These are phyloP conservation scores for Parascedosporium putredinis DNA, from an alignment of 2,329 filamentous ascomycete genomes.

Conservation along the genomic window DNA sequence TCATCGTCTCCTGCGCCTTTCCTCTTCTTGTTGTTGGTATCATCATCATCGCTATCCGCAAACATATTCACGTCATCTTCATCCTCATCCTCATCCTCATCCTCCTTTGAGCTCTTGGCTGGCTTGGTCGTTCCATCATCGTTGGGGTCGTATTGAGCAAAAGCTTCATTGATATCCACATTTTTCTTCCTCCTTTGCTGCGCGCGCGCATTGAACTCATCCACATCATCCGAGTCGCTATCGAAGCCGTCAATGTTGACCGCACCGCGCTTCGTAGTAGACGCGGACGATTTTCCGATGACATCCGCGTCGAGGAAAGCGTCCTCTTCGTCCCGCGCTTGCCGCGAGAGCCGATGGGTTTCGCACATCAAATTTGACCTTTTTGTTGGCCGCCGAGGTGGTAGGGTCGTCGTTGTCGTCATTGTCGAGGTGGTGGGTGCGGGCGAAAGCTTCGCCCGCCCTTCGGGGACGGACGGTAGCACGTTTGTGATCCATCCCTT, in stretches of 20 bases:
- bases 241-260: conserved; percentile 97
- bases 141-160: conserved; percentile 43
- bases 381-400: conserved; percentile 45
- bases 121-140: conserved; percentile 24
- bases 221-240: conserved; percentile 73
- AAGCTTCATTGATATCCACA: conserved; percentile 20
- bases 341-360: conserved; percentile 89
- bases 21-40: conserved; percentile 13
- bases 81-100: conserved; percentile 31
- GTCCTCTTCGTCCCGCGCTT: conserved; percentile 54
- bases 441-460: conserved; percentile 69
- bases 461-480: conserved; percentile 71
- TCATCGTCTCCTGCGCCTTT: conserved; percentile 10
- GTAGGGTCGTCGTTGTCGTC: conserved; percentile 33
- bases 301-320: conserved; percentile 82
- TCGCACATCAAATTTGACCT: conserved; percentile 84
- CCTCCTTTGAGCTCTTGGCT: conserved; percentile 18
- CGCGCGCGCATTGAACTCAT: conserved; percentile 72
- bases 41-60: conserved; percentile 30
- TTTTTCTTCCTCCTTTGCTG: conserved; percentile 39
- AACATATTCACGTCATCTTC: conserved; percentile 80
- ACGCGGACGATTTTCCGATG: conserved; percentile 65
- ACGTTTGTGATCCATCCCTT: conserved; percentile 46
- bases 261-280: conserved; percentile 77
- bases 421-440: conserved; percentile 55